phyloP scores from a whole-genome alignment of 1,284 basidiomycete genomes.

The Athelia sp. region DNA sequence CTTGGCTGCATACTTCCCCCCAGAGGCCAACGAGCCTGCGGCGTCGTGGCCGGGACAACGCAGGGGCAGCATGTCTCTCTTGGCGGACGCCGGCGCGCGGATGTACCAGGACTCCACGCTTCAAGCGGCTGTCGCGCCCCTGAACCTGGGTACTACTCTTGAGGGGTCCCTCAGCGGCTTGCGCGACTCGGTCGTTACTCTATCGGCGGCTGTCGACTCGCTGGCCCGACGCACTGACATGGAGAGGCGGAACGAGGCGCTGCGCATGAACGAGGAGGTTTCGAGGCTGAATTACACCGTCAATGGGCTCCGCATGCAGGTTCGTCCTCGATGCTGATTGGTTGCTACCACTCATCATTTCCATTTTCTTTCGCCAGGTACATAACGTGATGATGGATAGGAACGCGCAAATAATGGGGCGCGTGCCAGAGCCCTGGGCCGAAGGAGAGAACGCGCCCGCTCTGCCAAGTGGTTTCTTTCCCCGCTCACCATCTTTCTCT shows the following conservation, averaged over 20 bases:
- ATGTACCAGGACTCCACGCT: conserved; percentile 14
- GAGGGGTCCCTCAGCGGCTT: conserved; percentile 55
- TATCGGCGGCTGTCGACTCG: conserved; percentile 60
- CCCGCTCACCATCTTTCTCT: not conserved
- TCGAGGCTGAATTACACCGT: conserved; percentile 68
- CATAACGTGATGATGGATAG: conserved; percentile 67
- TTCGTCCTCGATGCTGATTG: conserved; percentile 23
- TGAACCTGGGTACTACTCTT: conserved; percentile 57
- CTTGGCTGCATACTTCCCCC: conserved; percentile 48
- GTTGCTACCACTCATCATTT: not conserved
- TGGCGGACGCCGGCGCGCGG: conserved; percentile 8
- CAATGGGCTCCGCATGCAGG: conserved; percentile 79
- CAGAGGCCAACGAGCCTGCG: conserved; percentile 14
- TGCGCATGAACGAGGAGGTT: conserved; percentile 74
- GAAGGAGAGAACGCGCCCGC: not conserved
- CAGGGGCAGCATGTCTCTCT: conserved; percentile 9
- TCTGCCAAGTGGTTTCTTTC: not conserved
- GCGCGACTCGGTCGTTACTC: conserved; percentile 53
- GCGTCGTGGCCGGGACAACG: not conserved
- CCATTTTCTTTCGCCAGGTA: conserved; percentile 26
- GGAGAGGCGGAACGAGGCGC: conserved; percentile 63
- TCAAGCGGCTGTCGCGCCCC: conserved; percentile 43
- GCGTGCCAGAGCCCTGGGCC: conserved; percentile 17
- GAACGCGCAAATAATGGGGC: conserved; percentile 48
- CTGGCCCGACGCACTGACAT: conserved; percentile 60